Conservation (phyloP, 768 basidiomycete species). For the Amanita subjunquillea region DNA sequence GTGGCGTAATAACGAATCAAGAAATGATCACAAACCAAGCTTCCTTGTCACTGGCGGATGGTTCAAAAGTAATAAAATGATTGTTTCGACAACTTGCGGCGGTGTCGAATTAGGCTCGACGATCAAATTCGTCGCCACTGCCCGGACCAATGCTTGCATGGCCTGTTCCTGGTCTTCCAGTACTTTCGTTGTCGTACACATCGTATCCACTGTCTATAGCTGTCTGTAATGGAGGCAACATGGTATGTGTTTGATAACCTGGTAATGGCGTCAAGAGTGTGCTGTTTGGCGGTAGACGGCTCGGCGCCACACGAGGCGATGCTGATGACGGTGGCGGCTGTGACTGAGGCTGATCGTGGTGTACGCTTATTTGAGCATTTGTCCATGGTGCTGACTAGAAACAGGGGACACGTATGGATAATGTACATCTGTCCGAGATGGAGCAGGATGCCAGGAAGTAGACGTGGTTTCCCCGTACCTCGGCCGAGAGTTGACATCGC, state of each 20-base stretch:
- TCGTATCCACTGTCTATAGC: constrained; percentile 19
- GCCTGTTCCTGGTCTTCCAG: constrained; percentile 29
- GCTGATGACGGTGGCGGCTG: constrained; percentile 18
- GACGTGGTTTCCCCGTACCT: constrained; percentile 20
- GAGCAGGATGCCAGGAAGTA: constrained; percentile 25
- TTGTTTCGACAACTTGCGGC: constrained; percentile 2
- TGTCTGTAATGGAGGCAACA: constrained; percentile 22
- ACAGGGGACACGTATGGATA: constrained; percentile 18
- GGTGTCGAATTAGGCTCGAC: constrained; percentile 8
- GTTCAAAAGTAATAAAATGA: not conserved
- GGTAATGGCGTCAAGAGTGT: constrained; percentile 65
- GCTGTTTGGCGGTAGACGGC: constrained; percentile 50
- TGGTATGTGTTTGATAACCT: constrained; percentile 39
- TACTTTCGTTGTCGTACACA: constrained; percentile 28
- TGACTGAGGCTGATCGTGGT: constrained; percentile 12
- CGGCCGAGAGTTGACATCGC: constrained; percentile 16
- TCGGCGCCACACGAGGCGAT: constrained; percentile 13
- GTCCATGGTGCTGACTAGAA: constrained; percentile 13
- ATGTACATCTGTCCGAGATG: constrained; percentile 13
- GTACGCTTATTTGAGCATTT: constrained; percentile 18
- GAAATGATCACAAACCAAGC: constrained; percentile 3
- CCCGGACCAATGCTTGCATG: constrained; percentile 25
- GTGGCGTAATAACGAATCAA: not conserved
- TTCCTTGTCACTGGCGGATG: not conserved
- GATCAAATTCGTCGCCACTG: constrained; percentile 21